Base-by-base conservation (phyloP, 306 rosid species). In the Ammopiptanthus mongolicus region DNA sequence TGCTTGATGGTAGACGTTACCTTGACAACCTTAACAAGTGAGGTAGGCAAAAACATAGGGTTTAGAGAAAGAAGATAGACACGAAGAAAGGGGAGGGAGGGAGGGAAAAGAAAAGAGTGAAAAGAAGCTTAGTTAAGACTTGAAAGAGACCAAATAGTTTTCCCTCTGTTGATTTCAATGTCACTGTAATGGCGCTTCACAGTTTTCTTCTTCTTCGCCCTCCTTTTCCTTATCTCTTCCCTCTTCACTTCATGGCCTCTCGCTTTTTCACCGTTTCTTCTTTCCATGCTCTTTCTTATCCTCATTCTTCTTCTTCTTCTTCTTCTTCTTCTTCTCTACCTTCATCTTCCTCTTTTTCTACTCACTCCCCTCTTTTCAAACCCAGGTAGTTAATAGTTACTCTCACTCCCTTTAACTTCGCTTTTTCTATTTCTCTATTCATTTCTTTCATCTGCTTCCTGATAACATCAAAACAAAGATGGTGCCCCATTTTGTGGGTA, bases 211-310 rank as follows among this genome's bases (percentile, higher is more conserved):
- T 53, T 3, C 50, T 52, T 33, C 78, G 88, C 13, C 81, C 57
- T 37, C 56, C 87, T 3, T 8, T 82, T 72, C 65, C 78, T 52
- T 67, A 36, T 77, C 78, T 41, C 47, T 41, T 29, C 70, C 64
- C 69, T 51, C 44, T 68, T 11, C 91, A 87, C 66, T 79, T 82
- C 83, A 87, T 89, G 95, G 77, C 88, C 10, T 83, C 90, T 67
- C 85, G 87, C 69, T 82, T 73, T 76, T 50, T 85, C 53, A 17
- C 72, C 12, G 19, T 73, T 12, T 72, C 85, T 75, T 64, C 82
- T 52, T 17, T 82, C 28, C 78, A 71, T 18, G 18, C 77, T 29
- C 75, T 60, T 15, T 64, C 65, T 39, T 9, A 15, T 70, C 25
- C 75, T 74, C 80, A n/a, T 42, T 74, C 79, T 18, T 58, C 51